These are phyloP conservation scores for Candida schatavii DNA, from an alignment of 805 yeast genomes.

Conservation along the genomic window DNA sequence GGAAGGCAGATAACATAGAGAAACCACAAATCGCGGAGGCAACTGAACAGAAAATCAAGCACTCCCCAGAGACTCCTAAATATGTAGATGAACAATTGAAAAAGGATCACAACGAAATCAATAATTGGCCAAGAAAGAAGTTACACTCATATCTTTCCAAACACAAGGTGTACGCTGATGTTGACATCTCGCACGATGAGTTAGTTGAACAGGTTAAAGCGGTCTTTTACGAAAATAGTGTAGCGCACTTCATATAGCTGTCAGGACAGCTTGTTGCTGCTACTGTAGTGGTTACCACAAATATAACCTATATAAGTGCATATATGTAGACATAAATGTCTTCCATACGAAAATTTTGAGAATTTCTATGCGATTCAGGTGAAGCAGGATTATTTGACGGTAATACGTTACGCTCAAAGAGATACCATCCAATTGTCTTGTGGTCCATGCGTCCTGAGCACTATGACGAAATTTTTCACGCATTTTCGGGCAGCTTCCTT, in stretches of 20 bases:
- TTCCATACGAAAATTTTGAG: too few species aligned
- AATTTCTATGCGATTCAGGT: too few species aligned
- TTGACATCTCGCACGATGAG: constrained; percentile 1
- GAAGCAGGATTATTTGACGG: too few species aligned
- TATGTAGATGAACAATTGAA: neutral
- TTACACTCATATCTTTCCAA: neutral
- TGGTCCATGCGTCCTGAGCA: too few species aligned
- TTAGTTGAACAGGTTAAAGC: constrained; percentile 3
- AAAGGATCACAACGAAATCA: constrained; percentile 2
- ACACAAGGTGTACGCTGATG: constrained; percentile 2
- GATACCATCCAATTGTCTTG: too few species aligned
- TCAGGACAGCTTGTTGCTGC: neutral
- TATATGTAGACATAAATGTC: too few species aligned
- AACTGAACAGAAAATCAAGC: neutral
- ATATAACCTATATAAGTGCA: neutral
- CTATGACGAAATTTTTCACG: too few species aligned
- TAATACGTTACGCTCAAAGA: too few species aligned
- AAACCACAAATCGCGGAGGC: neutral
- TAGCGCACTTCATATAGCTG: constrained; percentile 1
- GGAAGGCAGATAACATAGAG: neutral
- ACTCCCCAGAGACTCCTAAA: too few species aligned
- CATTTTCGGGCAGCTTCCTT: too few species aligned
- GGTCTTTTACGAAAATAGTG: neutral
- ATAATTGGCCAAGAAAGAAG: constrained; percentile 5
- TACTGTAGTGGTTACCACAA: neutral